A percentile compares a stretch with the other conserved stretches of the same genome.
phyloP scores from a whole-genome alignment of 2,329 filamentous ascomycete species.

The Neocucurbitaria cava region DNA sequence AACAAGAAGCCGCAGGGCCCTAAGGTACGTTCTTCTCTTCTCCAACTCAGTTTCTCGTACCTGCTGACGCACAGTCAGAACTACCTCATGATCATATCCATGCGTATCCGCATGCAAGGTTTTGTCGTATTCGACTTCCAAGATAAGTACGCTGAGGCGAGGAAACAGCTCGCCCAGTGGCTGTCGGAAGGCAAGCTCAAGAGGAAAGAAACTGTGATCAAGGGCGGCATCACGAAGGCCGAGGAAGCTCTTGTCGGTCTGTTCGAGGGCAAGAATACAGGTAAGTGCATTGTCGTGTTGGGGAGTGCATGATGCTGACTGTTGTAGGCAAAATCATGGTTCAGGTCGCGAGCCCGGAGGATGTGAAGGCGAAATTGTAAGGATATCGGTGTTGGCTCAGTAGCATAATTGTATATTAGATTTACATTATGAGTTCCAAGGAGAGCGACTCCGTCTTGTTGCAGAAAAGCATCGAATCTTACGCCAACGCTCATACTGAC shows the following conservation, averaged over 20 bases:
- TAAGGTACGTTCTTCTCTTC: conserved; percentile 35
- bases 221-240: conserved; percentile 70
- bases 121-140: conserved; percentile 77
- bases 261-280: conserved; percentile 74
- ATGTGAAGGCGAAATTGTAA: conserved; percentile 50
- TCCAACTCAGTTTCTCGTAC: background rate
- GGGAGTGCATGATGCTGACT: conserved; percentile 1
- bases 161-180: conserved; percentile 70
- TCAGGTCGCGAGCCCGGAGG: conserved; percentile 48
- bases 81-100: conserved; percentile 53
- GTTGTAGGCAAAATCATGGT: conserved; percentile 62
- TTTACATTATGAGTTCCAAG: too few species aligned
- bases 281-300: conserved; percentile 53
- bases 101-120: conserved; percentile 55
- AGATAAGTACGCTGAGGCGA: conserved; percentile 64
- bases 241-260: conserved; percentile 69
- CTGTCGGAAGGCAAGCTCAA: conserved; percentile 73
- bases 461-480: too few species aligned
- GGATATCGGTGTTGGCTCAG: background rate
- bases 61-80: conserved; percentile 40
- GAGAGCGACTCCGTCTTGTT: too few species aligned
- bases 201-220: conserved; percentile 73
- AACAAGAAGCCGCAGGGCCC: conserved; percentile 58
- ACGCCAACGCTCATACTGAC: too few species aligned
- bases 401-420: too few species aligned